phyloP scores from a whole-genome alignment of 139 green algal genomes.

The Chlorella sorokiniana region DNA sequence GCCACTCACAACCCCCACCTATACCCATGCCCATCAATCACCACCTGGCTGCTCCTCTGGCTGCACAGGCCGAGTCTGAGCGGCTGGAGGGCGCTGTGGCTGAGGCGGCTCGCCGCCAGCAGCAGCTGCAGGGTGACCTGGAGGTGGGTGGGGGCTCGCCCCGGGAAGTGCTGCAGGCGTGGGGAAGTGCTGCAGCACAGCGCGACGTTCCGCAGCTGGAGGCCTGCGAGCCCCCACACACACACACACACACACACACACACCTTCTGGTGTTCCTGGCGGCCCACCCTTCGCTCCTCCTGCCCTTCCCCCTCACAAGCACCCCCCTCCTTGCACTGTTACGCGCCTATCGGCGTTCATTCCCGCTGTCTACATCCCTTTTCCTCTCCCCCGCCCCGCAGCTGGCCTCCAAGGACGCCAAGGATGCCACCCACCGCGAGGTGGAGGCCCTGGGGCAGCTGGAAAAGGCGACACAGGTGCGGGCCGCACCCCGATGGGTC shows the following conservation, averaged over 20 bases:
- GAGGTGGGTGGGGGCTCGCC: not conserved
- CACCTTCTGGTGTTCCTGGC: no score
- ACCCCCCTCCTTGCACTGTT: no score
- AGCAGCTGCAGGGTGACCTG: conserved; percentile 20
- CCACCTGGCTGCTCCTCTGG: not conserved
- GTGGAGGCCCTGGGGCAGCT: conserved; percentile 35
- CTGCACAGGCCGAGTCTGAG: not conserved
- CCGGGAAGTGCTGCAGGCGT: not conserved
- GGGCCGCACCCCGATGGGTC: no score
- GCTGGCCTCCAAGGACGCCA: conserved; percentile 41
- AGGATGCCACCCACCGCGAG: conserved; percentile 41
- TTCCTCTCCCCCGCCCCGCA: no score
- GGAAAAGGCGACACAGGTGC: conserved; percentile 12
- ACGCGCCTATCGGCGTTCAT: no score
- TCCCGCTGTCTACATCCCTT: not conserved
- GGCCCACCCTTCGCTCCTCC: no score
- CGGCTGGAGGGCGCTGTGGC: conserved; percentile 5
- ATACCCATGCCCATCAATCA: no score
- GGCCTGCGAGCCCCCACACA: no score
- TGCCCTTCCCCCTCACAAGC: no score
- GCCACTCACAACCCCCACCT: no score
- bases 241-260: no score
- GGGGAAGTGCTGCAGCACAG: not conserved
- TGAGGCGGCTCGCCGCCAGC: not conserved
- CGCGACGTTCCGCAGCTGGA: not conserved